These are phyloP conservation scores for Dinochytrium kinnereticum DNA, from an alignment of 371 early-diverging fungal species.

Conservation along the genomic window DNA sequence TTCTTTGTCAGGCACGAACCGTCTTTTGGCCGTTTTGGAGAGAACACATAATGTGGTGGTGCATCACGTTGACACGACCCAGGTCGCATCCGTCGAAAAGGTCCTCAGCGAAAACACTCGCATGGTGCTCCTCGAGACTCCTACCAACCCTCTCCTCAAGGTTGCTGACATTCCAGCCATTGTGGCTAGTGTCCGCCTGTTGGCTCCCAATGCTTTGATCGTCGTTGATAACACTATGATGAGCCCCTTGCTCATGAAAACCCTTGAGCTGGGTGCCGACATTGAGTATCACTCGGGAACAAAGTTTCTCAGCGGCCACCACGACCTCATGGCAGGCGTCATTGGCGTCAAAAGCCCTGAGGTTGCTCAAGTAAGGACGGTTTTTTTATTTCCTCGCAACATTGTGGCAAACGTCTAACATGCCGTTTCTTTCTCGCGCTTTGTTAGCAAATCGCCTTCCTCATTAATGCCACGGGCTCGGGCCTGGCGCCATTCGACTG, in stretches of 20 bases:
- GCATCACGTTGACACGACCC: constrained; percentile 84
- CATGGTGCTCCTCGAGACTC: constrained; percentile 83
- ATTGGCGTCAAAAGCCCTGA: constrained; percentile 71
- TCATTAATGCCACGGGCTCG: constrained; percentile 93
- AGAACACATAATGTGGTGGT: constrained; percentile 74
- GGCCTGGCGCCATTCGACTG: constrained; percentile 87
- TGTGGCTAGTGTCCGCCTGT: constrained; percentile 66
- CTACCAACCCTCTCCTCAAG: constrained; percentile 89
- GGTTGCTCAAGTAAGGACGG: constrained; percentile 68
- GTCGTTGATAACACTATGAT: constrained; percentile 96
- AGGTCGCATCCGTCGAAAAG: constrained; percentile 59
- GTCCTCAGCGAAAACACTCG: constrained; percentile 79
- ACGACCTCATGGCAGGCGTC: constrained; percentile 92
- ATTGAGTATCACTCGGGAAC: constrained; percentile 88
- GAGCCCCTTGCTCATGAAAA: constrained; percentile 85
- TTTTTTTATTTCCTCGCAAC: background rate
- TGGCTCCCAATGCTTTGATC: constrained; percentile 72
- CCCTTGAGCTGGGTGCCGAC: constrained; percentile 87
- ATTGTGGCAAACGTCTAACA: background rate
- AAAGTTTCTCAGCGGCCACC: constrained; percentile 91
- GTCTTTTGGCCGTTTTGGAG: constrained; percentile 74
- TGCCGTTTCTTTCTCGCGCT: background rate
- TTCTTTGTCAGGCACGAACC: constrained; percentile 71
- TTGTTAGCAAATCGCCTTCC: constrained; percentile 61
- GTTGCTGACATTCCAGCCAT: constrained; percentile 83